Evolutionary conservation across 73 alveolate species (phyloP).

Genomic region (Durusdinium trenchii): DNA sequence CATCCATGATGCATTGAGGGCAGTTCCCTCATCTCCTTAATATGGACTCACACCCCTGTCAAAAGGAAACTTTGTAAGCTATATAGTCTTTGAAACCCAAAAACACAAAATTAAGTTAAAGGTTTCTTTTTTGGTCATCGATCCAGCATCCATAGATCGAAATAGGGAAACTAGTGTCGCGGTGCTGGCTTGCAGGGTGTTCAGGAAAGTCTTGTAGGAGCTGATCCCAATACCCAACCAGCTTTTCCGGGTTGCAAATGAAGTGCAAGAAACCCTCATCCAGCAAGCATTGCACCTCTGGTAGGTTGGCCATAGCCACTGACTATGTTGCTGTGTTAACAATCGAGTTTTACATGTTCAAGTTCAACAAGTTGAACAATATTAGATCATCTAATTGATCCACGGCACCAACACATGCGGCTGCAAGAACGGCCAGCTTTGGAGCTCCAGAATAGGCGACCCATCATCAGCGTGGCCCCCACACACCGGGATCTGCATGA

Average conservation of each 20-base stretch:
- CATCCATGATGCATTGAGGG: no score
- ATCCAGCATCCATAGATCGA: no score
- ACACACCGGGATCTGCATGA: neutral
- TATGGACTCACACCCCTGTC: no score
- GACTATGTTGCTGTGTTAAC: neutral
- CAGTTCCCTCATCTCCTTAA: no score
- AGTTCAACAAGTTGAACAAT: neutral
- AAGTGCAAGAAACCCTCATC: neutral
- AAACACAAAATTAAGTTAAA: no score
- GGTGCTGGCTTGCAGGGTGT: neutral
- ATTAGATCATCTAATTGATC: neutral
- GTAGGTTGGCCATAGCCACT: neutral
- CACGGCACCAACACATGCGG: neutral
- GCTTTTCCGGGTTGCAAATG: neutral
- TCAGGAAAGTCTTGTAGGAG: neutral
- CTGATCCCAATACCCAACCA: neutral
- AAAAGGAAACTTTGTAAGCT: no score
- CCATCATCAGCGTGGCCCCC: neutral
- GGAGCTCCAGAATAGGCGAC: neutral
- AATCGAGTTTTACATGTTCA: neutral
- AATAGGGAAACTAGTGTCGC: no score
- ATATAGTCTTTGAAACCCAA: no score
- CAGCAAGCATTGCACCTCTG: neutral
- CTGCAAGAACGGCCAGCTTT: neutral
- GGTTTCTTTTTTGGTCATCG: no score